Percentiles rank a stretch among this genome's conserved stretches.
These are phyloP conservation scores for Heterobasidion occidentale DNA, from an alignment of 1,284 basidiomycete species.

Conservation along the genomic window DNA sequence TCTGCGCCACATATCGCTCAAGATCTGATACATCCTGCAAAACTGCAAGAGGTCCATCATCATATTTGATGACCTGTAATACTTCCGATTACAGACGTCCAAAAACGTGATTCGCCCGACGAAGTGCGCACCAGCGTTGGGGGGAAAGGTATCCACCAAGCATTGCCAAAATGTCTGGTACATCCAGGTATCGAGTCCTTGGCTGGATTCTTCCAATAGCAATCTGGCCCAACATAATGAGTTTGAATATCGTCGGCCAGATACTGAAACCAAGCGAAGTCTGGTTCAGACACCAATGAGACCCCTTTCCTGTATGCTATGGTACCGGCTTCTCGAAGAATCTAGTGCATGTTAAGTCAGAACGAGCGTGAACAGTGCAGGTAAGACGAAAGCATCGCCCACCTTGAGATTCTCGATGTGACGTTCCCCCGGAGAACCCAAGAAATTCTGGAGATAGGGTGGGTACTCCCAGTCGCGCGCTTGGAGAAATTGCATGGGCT, in stretches of 20 bases:
- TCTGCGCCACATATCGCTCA: conserved; percentile 59
- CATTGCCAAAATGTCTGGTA: conserved; percentile 60
- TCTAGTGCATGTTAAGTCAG: conserved; percentile 25
- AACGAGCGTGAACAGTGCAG: neutral
- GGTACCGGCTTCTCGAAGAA: conserved; percentile 60
- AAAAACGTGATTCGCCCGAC: conserved; percentile 4
- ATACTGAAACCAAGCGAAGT: conserved; percentile 34
- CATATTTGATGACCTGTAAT: conserved; percentile 61
- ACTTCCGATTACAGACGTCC: conserved; percentile 1
- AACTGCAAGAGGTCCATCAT: conserved; percentile 47
- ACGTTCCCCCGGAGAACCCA: conserved; percentile 64
- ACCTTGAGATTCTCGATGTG: conserved; percentile 81
- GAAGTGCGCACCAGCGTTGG: conserved; percentile 49
- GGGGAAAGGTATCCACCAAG: conserved; percentile 76
- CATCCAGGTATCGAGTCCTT: conserved; percentile 24
- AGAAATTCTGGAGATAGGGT: conserved; percentile 66
- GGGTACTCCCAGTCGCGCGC: conserved; percentile 54
- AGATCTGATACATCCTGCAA: conserved; percentile 46
- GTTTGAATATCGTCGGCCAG: conserved; percentile 47
- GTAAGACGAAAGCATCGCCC: conserved; percentile 8
- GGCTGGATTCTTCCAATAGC: conserved; percentile 49
- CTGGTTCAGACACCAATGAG: conserved; percentile 36
- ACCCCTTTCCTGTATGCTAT: conserved; percentile 44
- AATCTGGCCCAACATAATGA: conserved; percentile 59
- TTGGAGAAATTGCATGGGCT: conserved; percentile 55